Conservation (phyloP, 2,329 filamentous ascomycete species). For the Alternaria triticina region DNA sequence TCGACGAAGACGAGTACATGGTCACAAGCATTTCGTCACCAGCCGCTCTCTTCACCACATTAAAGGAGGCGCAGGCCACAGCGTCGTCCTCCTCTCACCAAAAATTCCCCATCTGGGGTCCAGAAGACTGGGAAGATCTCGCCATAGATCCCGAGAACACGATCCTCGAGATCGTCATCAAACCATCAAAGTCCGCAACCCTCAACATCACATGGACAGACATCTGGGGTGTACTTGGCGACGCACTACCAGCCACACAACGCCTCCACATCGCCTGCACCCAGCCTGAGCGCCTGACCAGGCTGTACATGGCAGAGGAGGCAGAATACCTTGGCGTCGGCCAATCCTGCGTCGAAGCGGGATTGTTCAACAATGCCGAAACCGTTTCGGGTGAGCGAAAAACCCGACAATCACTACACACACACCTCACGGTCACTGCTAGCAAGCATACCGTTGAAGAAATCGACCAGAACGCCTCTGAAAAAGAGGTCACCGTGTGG, state of each 20-base stretch:
- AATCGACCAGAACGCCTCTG: neutral
- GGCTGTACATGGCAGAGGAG: slow-evolving; percentile 21
- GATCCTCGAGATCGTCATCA: slow-evolving; percentile 14
- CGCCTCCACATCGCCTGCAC: slow-evolving; percentile 15
- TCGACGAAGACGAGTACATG: slow-evolving; percentile 9
- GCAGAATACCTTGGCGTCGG: slow-evolving; percentile 18
- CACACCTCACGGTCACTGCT: slow-evolving; percentile 7
- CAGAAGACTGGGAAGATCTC: slow-evolving; percentile 15
- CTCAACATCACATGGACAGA: slow-evolving; percentile 22
- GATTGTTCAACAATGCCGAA: slow-evolving; percentile 12
- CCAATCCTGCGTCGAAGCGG: slow-evolving; percentile 14
- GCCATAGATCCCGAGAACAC: slow-evolving; percentile 8
- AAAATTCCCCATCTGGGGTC: slow-evolving; percentile 9
- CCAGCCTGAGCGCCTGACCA: slow-evolving; percentile 12
- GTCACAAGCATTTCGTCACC: slow-evolving; percentile 13
- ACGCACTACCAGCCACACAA: slow-evolving; percentile 10
- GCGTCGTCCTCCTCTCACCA: slow-evolving; percentile 5
- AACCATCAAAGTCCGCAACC: slow-evolving; percentile 2
- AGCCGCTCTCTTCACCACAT: slow-evolving; percentile 8
- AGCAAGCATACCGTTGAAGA: slow-evolving; percentile 2
- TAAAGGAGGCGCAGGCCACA: slow-evolving; percentile 10
- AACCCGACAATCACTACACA: slow-evolving; percentile 9
- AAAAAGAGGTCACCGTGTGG: slow-evolving; percentile 1
- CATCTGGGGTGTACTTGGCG: slow-evolving; percentile 12
- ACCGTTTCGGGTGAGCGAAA: slow-evolving; percentile 15